A percentile compares a stretch with the other conserved stretches of the same genome.
Conservation (phyloP, 225 moss, liverwort and hornwort species). For the Climacium dendroides region DNA sequence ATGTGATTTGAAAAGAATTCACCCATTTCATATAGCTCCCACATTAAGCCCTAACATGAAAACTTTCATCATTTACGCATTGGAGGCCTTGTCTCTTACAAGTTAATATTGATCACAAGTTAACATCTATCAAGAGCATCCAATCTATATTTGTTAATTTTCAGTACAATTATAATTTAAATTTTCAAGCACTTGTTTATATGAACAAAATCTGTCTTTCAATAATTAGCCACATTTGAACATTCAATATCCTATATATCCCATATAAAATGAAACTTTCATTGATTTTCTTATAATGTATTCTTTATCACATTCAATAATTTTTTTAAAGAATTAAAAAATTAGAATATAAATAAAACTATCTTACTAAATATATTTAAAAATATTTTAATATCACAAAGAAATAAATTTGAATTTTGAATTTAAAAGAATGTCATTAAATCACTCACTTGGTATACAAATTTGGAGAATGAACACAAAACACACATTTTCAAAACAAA, state of each 20-base stretch:
- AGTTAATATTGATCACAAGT: not conserved
- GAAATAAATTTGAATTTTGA: too few species aligned
- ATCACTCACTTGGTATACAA: not conserved
- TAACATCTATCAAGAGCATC: not conserved
- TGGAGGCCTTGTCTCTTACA: fast-evolving
- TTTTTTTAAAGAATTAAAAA: not conserved
- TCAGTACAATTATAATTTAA: not conserved
- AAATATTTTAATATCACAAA: too few species aligned
- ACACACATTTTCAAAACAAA: too few species aligned
- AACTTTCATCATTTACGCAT: not conserved
- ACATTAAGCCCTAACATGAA: too few species aligned
- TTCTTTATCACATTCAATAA: not conserved
- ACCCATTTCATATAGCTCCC: too few species aligned
- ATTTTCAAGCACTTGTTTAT: not conserved
- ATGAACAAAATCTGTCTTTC: not conserved
- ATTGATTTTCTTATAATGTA: not conserved
- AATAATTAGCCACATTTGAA: not conserved
- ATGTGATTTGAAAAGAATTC: not conserved
- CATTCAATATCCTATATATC: not conserved
- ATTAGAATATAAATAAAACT: too few species aligned
- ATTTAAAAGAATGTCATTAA: too few species aligned
- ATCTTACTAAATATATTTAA: too few species aligned
- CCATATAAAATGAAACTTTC: not conserved
- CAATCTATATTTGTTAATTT: not conserved
- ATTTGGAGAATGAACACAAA: not conserved